Evolutionary conservation across 2,329 filamentous ascomycete species (phyloP), one percentile per base, ranked within the genome.

Genomic region (Coleophoma eucalyptorum): DNA sequence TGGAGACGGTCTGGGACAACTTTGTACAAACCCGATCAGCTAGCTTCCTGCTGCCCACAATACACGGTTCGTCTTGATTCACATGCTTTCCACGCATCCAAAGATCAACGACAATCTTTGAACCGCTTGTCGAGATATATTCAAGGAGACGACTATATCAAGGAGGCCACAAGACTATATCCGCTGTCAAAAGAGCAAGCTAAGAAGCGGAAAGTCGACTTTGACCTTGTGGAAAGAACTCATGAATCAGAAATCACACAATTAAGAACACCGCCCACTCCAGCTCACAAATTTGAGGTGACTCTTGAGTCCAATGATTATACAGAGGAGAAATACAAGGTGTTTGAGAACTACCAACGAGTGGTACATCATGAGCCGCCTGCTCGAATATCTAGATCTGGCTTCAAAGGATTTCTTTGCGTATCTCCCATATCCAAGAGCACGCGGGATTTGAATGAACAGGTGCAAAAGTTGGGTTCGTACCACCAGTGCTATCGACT

Each of bases 41-140:
- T 79, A 52, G 77, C 84, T 50, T 89, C 90, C 55, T 99, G 94
- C 64, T 99, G 94, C 67, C 91, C 92, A 42, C 91, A 97, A 64
- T 97, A 93, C 67, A 91, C 88, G 1, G 84, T 94, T 49, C 83
- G 88, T 43, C 74, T 92, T 18, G 86, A 90, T 60, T 81, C 83
- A 20, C 67, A 73, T 43, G 71, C 76, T 37, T 89, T 88, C 69
- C 83, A 80, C 57, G 75, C 88, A 5, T 78, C 81, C 26, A 83
- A 81, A 65, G 84, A 90, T 61, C 90, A 94, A 62, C 77, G 89
- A 35, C 86, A 91, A 64, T 77, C 86, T 1, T 68, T 90, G 58
- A 90, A 93, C 67, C 80, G 86, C 41, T 93, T 92, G 76, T 89
- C 89, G 64, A 81, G 75, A 55, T 80, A 80, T 67, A 75, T 93